Evolutionary conservation across 2,329 filamentous ascomycete genomes (phyloP), one percentile per base, ranked within the genome.

Genomic region (Talaromyces sp.): DNA sequence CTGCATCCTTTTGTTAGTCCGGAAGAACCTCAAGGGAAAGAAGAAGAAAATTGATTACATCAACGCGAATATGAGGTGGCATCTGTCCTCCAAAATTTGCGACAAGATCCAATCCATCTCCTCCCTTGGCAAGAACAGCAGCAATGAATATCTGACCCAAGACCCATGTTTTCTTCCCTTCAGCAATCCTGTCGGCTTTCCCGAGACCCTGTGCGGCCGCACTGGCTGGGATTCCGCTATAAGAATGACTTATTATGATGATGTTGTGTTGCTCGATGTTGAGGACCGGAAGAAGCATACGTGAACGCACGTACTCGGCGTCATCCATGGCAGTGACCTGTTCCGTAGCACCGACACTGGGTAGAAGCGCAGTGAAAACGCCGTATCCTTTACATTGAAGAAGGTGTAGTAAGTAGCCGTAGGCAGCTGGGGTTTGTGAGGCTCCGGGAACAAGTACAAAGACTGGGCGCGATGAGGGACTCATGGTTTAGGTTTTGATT

Each of bases 111-210:
- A 53, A 53, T 15, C 63, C 64, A 51, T 56, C 29, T 63, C 65
- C 68, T 25, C 68, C 68, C 53, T 56, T 63, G 19, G 65, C 49
- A n/a, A 65, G 15, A 8, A 69, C 64, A 1, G 67, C 58, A 13
- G 67, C 67, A 47, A 69, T 67, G 29, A 68, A 65, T 22, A 69
- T 69, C 56, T 67, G 67, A 22, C 72, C 72, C 10, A 71, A 64
- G 6, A 74, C 66, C 5, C 61, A 65, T 10, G 66, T 69, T 36
- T 36, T 43, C 38, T 69, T 69, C 5, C 67, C 67, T 7, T 68
- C 59, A 25, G 59, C 58, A 7, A 11, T 34, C 4, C 68, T 61
- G 11, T 69, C 67, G 1, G 63, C 25, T 31, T 65, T 65, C 8
- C 45, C 56, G 0, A 65, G 47, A 11, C 63, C 63, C 2, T 17